A percentile compares a stretch with the other conserved stretches of the same genome.
phyloP scores from a whole-genome alignment of 768 basidiomycete species.

The Tephrocybe sp. region DNA sequence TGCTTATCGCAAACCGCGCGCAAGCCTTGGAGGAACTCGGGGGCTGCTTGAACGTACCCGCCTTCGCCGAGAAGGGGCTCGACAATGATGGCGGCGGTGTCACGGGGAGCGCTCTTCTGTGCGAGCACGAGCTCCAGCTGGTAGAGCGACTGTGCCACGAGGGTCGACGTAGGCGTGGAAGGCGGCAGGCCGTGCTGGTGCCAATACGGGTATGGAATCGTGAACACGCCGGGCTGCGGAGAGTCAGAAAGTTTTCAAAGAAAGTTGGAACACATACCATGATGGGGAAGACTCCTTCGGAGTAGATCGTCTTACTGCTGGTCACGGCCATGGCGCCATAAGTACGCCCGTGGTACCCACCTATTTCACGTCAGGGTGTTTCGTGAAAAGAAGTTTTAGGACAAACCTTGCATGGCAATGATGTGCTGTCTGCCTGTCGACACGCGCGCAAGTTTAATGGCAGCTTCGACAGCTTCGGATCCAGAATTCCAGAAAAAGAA shows the following conservation, averaged over 20 bases:
- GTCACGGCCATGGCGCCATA: conserved; percentile 93
- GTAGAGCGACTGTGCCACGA: conserved; percentile 67
- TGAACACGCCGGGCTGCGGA: conserved; percentile 76
- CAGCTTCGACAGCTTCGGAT: conserved; percentile 88
- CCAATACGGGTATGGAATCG: conserved; percentile 90
- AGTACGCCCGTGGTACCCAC: conserved; percentile 90
- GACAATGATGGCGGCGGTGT: conserved; percentile 91
- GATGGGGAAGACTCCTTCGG: conserved; percentile 72
- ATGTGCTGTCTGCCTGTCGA: conserved; percentile 85
- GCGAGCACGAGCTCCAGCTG: conserved; percentile 75
- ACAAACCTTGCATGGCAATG: conserved; percentile 82
- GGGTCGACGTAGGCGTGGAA: conserved; percentile 52
- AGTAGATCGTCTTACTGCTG: conserved; percentile 92
- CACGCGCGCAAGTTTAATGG: conserved; percentile 82
- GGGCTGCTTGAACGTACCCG: conserved; percentile 89
- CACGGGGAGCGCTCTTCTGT: conserved; percentile 80
- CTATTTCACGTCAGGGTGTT: conserved; percentile 26
- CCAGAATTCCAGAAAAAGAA: conserved; percentile 99
- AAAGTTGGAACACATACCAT: conserved; percentile 54
- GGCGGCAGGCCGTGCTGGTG: conserved; percentile 71
- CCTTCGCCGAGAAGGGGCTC: conserved; percentile 96
- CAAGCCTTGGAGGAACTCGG: conserved; percentile 77
- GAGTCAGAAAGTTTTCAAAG: not conserved
- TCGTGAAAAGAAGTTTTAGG: not conserved
- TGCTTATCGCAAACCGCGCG: conserved; percentile 86